phyloP scores from a whole-genome alignment of 73 alveolate genomes.

The Tetrahymena malaccensis region DNA sequence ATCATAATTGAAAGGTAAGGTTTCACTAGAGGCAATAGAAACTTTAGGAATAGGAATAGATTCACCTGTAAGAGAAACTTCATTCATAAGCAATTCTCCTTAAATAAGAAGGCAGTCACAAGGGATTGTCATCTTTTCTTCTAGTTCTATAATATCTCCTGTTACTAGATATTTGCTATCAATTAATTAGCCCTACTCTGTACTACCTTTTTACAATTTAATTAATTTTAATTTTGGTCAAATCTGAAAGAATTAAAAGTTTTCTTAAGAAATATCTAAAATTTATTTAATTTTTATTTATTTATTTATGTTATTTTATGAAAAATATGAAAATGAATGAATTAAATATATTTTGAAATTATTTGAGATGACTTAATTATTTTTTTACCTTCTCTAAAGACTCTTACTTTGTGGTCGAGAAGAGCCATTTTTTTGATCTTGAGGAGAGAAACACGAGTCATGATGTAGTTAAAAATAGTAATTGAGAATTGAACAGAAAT shows the following conservation, averaged over 20 bases:
- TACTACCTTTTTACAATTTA: not conserved
- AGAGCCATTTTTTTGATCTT: constrained; percentile 25
- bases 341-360: too few relatives aligned
- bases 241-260: too few relatives aligned
- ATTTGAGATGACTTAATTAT: not conserved
- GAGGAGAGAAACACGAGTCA: not conserved
- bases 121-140: constrained; percentile 42
- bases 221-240: not conserved
- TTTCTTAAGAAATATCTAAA: too few relatives aligned
- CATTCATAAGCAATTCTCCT: constrained; percentile 62
- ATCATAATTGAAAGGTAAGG: not conserved
- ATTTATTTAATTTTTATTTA: too few relatives aligned
- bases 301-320: too few relatives aligned
- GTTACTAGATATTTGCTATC: constrained; percentile 21
- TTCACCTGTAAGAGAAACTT: constrained; percentile 66
- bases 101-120: constrained; percentile 63
- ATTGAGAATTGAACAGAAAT: constrained; percentile 14
- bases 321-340: too few relatives aligned
- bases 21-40: constrained; percentile 10
- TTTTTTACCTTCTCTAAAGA: not conserved
- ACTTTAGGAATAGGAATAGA: constrained; percentile 61
- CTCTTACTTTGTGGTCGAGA: not conserved
- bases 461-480: constrained; percentile 9
- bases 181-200: not conserved
- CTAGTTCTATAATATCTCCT: constrained; percentile 28